A percentile compares a stretch with the other conserved stretches of the same genome.
These are phyloP conservation scores for Apium graveolens DNA, from an alignment of 129 eudicot species.

Conservation along the genomic window DNA sequence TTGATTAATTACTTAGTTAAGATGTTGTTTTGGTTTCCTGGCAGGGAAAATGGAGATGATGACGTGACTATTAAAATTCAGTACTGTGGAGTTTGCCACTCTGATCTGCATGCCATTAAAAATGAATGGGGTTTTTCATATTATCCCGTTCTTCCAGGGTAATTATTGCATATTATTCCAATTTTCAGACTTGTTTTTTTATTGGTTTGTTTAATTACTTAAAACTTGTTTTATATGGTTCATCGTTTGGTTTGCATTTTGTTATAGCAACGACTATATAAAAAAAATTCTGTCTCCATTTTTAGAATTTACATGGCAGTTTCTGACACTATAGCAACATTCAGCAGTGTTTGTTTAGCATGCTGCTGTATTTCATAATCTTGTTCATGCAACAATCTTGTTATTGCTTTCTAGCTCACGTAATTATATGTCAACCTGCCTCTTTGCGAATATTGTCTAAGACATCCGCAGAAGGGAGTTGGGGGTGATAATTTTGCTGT, in stretches of 20 bases:
- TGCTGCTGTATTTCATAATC: background rate
- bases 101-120: conserved; percentile 22
- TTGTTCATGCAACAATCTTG: background rate
- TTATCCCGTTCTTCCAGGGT: conserved; percentile 29
- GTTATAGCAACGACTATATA: background rate
- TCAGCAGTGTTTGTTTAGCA: background rate
- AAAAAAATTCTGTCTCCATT: background rate
- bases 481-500: background rate
- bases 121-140: conserved; percentile 28
- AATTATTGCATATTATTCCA: background rate
- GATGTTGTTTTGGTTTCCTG: background rate
- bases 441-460: background rate
- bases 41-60: conserved; percentile 29
- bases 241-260: background rate
- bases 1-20: background rate
- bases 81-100: conserved; percentile 35
- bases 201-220: background rate
- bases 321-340: background rate
- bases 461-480: background rate
- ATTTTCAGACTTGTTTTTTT: background rate
- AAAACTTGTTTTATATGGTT: background rate
- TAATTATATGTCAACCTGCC: background rate
- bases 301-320: background rate
- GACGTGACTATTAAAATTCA: conserved; percentile 25
- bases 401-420: background rate